Evolutionary conservation across 2,329 filamentous ascomycete species (phyloP), one percentile per base, ranked within the genome.

Genomic region (Fusarium sp.): DNA sequence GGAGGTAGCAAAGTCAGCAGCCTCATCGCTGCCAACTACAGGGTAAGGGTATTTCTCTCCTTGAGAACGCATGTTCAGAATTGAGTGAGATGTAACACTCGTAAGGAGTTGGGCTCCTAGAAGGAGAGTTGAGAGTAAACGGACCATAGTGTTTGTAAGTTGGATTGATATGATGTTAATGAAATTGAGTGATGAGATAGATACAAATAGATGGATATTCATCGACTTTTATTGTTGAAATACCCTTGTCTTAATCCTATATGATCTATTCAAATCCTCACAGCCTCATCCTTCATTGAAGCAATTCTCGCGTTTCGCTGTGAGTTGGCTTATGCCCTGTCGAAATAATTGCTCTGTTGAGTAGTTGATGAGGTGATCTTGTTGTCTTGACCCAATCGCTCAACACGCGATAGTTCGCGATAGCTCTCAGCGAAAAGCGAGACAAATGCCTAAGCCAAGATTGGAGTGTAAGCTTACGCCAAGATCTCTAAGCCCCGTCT

Each of bases 401-500:
- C 38, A 53, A 26, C n/a, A n/a, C n/a, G n/a, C n/a, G n/a, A n/a
- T n/a, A n/a, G 23, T 24, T 24, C 56, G 56, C 44, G 23, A 23
- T 48, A 21, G 23, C 8, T 23, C 46, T n/a, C 16, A 31, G 39
- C 39, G 43, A 37, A n/a, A 38, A 18, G 43, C 55, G 58, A 18
- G 4, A 31, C n/a, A 15, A 8, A 12, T 8, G 41, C n/a, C n/a
- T n/a, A n/a, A n/a, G n/a, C n/a, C n/a, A 15, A 35, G 4, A 15
- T n/a, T 35, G 16, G 33, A 9, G 12, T 1, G 43, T 61, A 21
- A 52, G 55, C 57, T 60, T 61, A 61, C 29, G 6, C 7, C 13
- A 29, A 24, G 16, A 10, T 24, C 12, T 15, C 7, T 15, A 23
- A 9, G 5, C 23, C 20, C 5, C 4, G 16, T 5, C 24, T 4